A percentile compares a stretch with the other conserved stretches of the same genome.
phyloP scores from a whole-genome alignment of 192 early-diverging fungal genomes.

The Umbelopsis sp. region DNA sequence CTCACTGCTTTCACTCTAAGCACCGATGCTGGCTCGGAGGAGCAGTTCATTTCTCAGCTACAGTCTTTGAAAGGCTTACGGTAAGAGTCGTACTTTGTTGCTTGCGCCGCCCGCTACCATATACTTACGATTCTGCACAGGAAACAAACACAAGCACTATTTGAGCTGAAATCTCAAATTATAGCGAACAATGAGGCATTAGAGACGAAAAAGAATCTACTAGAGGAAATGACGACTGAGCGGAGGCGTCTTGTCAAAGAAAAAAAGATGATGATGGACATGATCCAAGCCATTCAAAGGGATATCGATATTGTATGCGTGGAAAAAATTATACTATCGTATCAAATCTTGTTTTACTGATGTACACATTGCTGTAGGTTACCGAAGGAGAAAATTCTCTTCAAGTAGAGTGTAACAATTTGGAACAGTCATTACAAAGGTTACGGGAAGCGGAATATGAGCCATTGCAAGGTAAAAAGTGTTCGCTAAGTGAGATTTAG shows the following conservation, averaged over 20 bases:
- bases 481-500: background rate
- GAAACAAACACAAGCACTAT: constrained; percentile 33
- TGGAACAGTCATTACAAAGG: constrained; percentile 22
- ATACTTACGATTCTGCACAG: background rate
- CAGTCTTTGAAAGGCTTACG: constrained; percentile 7
- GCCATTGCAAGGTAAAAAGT: constrained; percentile 32
- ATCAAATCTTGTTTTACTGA: background rate
- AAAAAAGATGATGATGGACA: constrained; percentile 30
- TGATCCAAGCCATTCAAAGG: constrained; percentile 37
- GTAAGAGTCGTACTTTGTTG: background rate
- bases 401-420: constrained; percentile 32
- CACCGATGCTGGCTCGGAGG: background rate
- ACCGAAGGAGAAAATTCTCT: constrained; percentile 30
- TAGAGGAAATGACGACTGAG: constrained; percentile 38
- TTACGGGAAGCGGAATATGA: constrained; percentile 36
- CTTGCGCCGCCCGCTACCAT: background rate
- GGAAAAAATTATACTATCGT: background rate
- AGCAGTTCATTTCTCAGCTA: constrained; percentile 1
- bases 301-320: constrained; percentile 36
- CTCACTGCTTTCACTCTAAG: background rate
- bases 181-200: constrained; percentile 27
- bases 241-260: constrained; percentile 32
- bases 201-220: constrained; percentile 29
- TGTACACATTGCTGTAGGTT: background rate
- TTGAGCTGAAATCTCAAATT: constrained; percentile 33